Conservation (phyloP, 768 basidiomycete genomes). For the Rhodotorula taiwanensis region DNA sequence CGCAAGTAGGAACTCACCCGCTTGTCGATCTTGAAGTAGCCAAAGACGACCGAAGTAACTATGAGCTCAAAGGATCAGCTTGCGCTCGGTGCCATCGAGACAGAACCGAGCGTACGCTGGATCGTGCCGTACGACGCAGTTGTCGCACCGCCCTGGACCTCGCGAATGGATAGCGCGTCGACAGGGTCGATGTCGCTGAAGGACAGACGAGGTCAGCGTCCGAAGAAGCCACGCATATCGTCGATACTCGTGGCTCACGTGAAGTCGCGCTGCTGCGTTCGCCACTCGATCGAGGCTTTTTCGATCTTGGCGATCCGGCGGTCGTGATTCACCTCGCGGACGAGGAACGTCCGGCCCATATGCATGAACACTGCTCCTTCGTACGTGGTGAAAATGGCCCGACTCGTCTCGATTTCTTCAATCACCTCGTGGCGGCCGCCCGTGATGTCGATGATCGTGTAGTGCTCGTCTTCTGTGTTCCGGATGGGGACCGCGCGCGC, state of each 20-base stretch:
- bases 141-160: constrained; percentile 55
- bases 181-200: constrained; percentile 69
- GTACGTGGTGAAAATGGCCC: constrained; percentile 76
- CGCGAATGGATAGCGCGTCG: constrained; percentile 66
- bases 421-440: constrained; percentile 51
- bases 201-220: not conserved
- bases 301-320: constrained; percentile 62
- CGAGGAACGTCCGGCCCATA: constrained; percentile 72
- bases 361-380: constrained; percentile 88
- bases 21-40: constrained; percentile 71
- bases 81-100: not conserved
- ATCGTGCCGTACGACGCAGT: constrained; percentile 63
- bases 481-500: constrained; percentile 66
- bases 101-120: constrained; percentile 13
- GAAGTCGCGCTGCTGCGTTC: constrained; percentile 68
- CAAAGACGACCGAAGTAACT: constrained; percentile 65
- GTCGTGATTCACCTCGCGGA: constrained; percentile 73
- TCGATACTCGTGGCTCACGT: constrained; percentile 58
- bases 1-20: constrained; percentile 37
- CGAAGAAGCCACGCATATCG: too few species aligned
- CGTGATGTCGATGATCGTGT: constrained; percentile 63
- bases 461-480: constrained; percentile 70
- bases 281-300: constrained; percentile 74
- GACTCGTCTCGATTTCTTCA: constrained; percentile 74
- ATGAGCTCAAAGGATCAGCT: constrained; percentile 40